A percentile compares a stretch with the other conserved stretches of the same genome.
phyloP scores from a whole-genome alignment of 2,329 filamentous ascomycete genomes.

The Alternaria sp. region DNA sequence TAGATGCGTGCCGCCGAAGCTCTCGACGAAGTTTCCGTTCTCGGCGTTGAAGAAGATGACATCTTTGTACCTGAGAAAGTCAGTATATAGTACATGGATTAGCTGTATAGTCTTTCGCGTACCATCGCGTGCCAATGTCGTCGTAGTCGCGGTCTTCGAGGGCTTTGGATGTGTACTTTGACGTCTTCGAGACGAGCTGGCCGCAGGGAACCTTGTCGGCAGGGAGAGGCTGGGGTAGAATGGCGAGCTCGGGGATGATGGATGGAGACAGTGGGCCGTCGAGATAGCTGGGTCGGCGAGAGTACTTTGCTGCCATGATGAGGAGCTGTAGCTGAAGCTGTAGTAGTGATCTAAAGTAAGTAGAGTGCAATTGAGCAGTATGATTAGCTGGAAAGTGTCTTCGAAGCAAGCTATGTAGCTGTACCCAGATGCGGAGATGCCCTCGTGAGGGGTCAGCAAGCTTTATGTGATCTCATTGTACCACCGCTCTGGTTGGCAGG shows the following conservation, averaged over 20 bases:
- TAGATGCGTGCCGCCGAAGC: constrained; percentile 40
- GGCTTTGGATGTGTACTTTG: constrained; percentile 34
- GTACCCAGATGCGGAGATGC: constrained; percentile 25
- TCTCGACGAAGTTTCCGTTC: constrained; percentile 34
- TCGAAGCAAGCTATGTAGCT: constrained; percentile 15
- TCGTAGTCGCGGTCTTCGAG: constrained; percentile 46
- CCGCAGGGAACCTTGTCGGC: constrained; percentile 36
- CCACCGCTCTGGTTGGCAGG: constrained; percentile 21
- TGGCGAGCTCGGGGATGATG: constrained; percentile 39
- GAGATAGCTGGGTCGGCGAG: constrained; percentile 34
- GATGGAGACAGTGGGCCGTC: constrained; percentile 39
- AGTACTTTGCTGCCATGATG: constrained; percentile 36
- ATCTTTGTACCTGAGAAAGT: constrained; percentile 35
- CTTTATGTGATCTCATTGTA: constrained; percentile 47
- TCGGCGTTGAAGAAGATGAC: constrained; percentile 38
- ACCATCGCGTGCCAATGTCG: constrained; percentile 44
- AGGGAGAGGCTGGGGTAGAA: constrained; percentile 41
- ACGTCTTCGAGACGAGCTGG: constrained; percentile 39
- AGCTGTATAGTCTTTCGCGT: background rate
- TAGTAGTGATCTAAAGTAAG: background rate
- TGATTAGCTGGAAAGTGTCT: background rate
- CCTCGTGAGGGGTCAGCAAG: constrained; percentile 41
- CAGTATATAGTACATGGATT: background rate
- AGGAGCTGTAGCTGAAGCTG: constrained; percentile 6
- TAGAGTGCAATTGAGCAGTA: constrained; percentile 7